phyloP scores from a whole-genome alignment of 2,329 filamentous ascomycete species.

The Claviceps purpurea region DNA sequence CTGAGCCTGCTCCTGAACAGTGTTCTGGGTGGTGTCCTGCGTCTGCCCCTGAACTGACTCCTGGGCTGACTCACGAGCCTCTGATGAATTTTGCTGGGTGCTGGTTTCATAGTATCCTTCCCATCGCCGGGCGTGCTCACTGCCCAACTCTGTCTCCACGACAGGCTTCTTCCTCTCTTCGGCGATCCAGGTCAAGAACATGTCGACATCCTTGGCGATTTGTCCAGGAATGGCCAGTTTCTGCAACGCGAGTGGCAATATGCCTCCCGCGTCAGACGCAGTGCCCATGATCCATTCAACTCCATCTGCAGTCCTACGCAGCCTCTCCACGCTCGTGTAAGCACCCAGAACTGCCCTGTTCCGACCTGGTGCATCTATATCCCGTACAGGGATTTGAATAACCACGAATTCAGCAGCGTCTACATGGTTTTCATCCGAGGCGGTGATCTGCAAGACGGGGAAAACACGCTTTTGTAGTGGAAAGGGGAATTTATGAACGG shows the following conservation, averaged over 20 bases:
- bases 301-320: slow-evolving; percentile 31
- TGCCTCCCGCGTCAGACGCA: slow-evolving; percentile 54
- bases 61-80: background rate
- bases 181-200: slow-evolving; percentile 51
- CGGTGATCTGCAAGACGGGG: slow-evolving; percentile 49
- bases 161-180: slow-evolving; percentile 24
- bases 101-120: no score
- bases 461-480: slow-evolving; percentile 54
- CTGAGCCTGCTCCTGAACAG: background rate
- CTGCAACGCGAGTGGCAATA: slow-evolving; percentile 53
- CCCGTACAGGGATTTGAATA: slow-evolving; percentile 37
- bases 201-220: slow-evolving; percentile 57
- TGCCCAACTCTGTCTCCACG: background rate
- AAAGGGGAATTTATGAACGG: slow-evolving; percentile 48
- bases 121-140: no score
- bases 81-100: background rate
- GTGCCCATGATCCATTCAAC: slow-evolving; percentile 71
- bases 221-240: slow-evolving; percentile 46
- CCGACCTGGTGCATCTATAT: slow-evolving; percentile 24
- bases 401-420: slow-evolving; percentile 36
- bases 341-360: slow-evolving; percentile 38
- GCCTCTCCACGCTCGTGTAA: slow-evolving; percentile 53
- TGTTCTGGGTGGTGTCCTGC: no score
- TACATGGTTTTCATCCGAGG: slow-evolving; percentile 20
- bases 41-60: background rate